Evolutionary conservation across 2,329 filamentous ascomycete genomes (phyloP).

Genomic region (Stemphylium lycopersici): DNA sequence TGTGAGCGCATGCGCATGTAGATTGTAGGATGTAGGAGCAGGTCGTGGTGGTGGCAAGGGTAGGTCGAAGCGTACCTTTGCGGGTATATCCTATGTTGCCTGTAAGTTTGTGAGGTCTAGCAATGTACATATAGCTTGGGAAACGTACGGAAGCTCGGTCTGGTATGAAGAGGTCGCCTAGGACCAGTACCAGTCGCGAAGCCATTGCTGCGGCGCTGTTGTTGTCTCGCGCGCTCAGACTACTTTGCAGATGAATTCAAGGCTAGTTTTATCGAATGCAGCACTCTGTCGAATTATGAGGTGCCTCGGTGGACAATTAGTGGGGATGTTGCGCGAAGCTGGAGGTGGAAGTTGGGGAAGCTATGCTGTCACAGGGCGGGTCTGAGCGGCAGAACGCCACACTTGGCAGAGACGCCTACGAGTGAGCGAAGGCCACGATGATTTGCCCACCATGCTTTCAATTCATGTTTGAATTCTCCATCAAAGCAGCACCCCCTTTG

Average conservation of each 20-base stretch:
- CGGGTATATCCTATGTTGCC: constrained; percentile 49
- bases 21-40: constrained; percentile 3
- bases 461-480: too few species aligned
- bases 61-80: constrained; percentile 42
- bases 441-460: too few species aligned
- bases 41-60: background rate
- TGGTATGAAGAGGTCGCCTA: constrained; percentile 53
- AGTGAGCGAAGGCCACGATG: too few species aligned
- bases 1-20: constrained; percentile 3
- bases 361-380: constrained; percentile 24
- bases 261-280: background rate
- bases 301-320: background rate
- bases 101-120: constrained; percentile 48
- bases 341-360: constrained; percentile 20
- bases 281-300: background rate
- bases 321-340: constrained; percentile 14
- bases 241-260: background rate
- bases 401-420: constrained; percentile 20
- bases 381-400: constrained; percentile 17
- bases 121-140: constrained; percentile 6
- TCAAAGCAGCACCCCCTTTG: too few species aligned
- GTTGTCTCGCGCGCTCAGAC: background rate
- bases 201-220: constrained; percentile 40
- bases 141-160: constrained; percentile 50
- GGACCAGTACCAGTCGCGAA: constrained; percentile 50